phyloP scores from a whole-genome alignment of 495 filamentous ascomycete genomes.

The Platismatia glauca region DNA sequence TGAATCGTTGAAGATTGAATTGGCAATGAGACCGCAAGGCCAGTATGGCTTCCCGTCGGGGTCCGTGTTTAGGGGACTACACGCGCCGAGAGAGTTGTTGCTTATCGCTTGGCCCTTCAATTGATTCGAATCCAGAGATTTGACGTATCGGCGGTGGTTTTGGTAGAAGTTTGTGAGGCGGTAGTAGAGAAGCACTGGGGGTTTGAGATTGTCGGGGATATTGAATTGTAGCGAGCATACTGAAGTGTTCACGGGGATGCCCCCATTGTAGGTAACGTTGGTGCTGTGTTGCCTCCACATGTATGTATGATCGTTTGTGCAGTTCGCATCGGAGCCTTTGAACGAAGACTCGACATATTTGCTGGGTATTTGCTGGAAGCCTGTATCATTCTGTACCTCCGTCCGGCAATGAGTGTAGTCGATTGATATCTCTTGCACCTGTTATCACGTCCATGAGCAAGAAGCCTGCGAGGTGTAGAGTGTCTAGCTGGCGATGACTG shows the following conservation, averaged over 20 bases:
- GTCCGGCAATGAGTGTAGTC: conserved; percentile 74
- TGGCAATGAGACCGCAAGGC: conserved; percentile 92
- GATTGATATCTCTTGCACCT: conserved; percentile 86
- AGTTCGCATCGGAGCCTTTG: conserved; percentile 37
- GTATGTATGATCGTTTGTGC: conserved; percentile 14
- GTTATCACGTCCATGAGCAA: conserved; percentile 13
- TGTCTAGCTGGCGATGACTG: conserved; percentile 9
- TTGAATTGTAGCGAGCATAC: conserved; percentile 65
- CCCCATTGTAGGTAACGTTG: conserved; percentile 3
- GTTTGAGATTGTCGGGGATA: conserved; percentile 65
- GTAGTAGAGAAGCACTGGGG: conserved; percentile 88
- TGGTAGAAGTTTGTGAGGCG: conserved; percentile 97
- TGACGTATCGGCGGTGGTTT: conserved; percentile 94
- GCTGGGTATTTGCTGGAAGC: conserved; percentile 38
- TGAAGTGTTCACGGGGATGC: conserved; percentile 18
- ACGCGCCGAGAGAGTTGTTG: conserved; percentile 56
- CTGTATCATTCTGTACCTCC: conserved; percentile 37
- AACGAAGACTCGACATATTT: conserved; percentile 57
- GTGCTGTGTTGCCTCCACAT: conserved; percentile 32
- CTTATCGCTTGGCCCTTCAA: conserved; percentile 62
- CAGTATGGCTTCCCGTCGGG: conserved; percentile 58
- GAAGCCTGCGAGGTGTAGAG: not conserved
- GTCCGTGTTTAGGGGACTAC: conserved; percentile 61
- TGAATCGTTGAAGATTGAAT: conserved; percentile 96
- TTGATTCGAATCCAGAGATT: conserved; percentile 75